Conservation (phyloP, 2,329 filamentous ascomycete genomes). For the Colletotrichum caudatum region DNA sequence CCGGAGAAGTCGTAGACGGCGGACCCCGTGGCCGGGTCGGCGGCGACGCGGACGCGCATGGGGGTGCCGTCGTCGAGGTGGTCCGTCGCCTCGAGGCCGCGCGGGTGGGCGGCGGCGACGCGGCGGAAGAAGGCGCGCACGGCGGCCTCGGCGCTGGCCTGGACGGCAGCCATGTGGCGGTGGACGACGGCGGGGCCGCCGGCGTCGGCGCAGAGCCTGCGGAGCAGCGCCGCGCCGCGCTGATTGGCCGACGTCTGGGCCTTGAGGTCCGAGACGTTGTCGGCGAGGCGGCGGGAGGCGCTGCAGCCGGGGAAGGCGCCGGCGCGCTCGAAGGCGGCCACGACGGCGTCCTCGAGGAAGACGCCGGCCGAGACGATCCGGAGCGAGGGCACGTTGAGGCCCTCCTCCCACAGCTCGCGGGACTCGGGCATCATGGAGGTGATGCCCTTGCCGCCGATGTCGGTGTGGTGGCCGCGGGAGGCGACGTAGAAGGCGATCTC, state of each 20-base stretch:
- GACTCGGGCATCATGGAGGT: slow-evolving; percentile 58
- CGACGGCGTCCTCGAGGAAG: slow-evolving; percentile 52
- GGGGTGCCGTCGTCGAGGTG: slow-evolving; percentile 54
- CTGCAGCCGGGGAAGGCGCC: slow-evolving; percentile 54
- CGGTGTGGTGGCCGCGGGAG: slow-evolving; percentile 55
- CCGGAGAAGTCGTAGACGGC: slow-evolving; percentile 54
- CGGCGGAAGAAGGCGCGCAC: slow-evolving; percentile 49
- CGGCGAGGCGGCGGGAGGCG: slow-evolving; percentile 51
- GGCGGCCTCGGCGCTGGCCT: slow-evolving; percentile 55
- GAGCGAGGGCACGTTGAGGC: slow-evolving; percentile 54
- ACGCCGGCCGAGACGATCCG: slow-evolving; percentile 53
- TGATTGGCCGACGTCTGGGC: slow-evolving; percentile 59
- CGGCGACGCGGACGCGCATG: slow-evolving; percentile 50
- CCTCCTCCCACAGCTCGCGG: slow-evolving; percentile 58
- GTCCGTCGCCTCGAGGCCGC: slow-evolving; percentile 47
- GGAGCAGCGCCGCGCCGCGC: slow-evolving; percentile 53
- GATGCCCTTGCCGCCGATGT: slow-evolving; percentile 54
- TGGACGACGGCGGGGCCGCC: slow-evolving; percentile 50
- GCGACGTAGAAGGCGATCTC: slow-evolving; percentile 55
- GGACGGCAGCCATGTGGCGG: slow-evolving; percentile 56
- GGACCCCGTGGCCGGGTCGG: slow-evolving; percentile 48
- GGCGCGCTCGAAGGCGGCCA: slow-evolving; percentile 49
- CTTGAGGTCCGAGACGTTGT: slow-evolving; percentile 60
- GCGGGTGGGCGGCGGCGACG: slow-evolving; percentile 49
- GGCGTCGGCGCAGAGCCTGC: slow-evolving; percentile 51